A percentile compares a stretch with the other conserved stretches of the same genome.
Evolutionary conservation across 2,329 filamentous ascomycete genomes (phyloP).

Genomic region (Colletotrichum trifolii): DNA sequence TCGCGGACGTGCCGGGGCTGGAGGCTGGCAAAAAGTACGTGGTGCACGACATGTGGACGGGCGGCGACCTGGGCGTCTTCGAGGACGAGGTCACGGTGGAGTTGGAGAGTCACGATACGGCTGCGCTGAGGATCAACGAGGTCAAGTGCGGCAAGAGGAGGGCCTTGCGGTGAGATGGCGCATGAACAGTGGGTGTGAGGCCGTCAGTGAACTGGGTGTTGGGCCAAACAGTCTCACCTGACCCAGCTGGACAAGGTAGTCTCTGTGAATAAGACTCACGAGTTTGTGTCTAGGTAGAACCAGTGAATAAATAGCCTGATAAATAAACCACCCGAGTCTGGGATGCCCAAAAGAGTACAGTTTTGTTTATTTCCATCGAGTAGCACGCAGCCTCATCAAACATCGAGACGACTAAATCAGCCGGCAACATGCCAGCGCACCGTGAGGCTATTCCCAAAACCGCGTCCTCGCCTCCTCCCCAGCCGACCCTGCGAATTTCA

Average conservation of each 20-base stretch:
- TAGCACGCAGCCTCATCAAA: conserved; percentile 26
- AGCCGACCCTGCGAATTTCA: conserved; percentile 21
- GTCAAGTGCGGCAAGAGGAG: conserved; percentile 34
- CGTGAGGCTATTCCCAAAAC: conserved; percentile 30
- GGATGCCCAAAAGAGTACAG: neutral
- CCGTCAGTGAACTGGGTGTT: too few species aligned
- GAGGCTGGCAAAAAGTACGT: conserved; percentile 44
- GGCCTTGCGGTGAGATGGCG: too few species aligned
- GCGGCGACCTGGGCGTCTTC: conserved; percentile 51
- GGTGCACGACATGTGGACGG: conserved; percentile 60
- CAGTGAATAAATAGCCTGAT: too few species aligned
- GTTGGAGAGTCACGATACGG: conserved; percentile 50
- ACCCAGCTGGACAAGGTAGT: too few species aligned
- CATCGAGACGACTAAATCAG: conserved; percentile 11
- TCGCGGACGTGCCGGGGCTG: conserved; percentile 56
- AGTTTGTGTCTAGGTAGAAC: too few species aligned
- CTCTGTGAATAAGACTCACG: too few species aligned
- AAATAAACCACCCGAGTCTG: too few species aligned
- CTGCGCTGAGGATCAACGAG: conserved; percentile 41
- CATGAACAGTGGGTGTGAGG: too few species aligned
- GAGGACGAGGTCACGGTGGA: conserved; percentile 42
- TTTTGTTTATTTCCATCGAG: neutral
- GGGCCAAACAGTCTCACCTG: too few species aligned
- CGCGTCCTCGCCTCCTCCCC: conserved; percentile 1
- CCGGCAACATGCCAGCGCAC: conserved; percentile 5